Conservation (phyloP, 257 asterid species). For the Gardenia jasminoides region DNA sequence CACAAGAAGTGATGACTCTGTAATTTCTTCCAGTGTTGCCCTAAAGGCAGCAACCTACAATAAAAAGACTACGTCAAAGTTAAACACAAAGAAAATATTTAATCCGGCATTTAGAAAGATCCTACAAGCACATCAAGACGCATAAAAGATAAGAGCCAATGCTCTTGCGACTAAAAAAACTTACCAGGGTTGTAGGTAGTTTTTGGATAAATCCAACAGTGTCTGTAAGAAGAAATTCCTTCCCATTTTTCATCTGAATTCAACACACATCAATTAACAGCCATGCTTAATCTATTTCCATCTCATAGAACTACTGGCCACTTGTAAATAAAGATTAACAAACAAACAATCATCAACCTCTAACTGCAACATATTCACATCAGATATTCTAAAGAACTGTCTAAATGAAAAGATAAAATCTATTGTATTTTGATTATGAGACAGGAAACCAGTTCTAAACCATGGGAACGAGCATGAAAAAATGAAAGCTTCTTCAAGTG, state of each 20-base stretch:
- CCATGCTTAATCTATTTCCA: neutral
- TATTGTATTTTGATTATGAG: neutral
- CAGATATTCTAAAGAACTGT: neutral
- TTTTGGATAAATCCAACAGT: constrained; percentile 98
- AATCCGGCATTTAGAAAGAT: constrained; percentile 13
- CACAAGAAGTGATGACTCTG: constrained; percentile 88
- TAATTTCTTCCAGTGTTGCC: constrained; percentile 94
- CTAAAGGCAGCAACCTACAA: constrained; percentile 93
- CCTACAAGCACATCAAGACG: constrained; percentile 6
- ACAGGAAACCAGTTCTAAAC: neutral
- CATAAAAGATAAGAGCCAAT: constrained; percentile 7
- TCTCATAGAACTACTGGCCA: neutral
- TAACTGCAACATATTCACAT: neutral
- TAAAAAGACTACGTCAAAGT: constrained; percentile 19
- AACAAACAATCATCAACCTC: neutral
- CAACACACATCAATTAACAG: neutral
- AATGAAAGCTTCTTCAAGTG: constrained; percentile 9
- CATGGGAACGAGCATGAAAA: neutral
- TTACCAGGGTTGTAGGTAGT: constrained; percentile 89
- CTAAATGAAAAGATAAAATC: neutral
- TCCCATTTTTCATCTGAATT: constrained; percentile 77
- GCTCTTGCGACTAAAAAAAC: constrained; percentile 15
- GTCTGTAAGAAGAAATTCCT: constrained; percentile 92
- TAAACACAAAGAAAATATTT: neutral
- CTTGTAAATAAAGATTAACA: neutral